These are phyloP conservation scores for Bonnemaisonia californica DNA, from an alignment of 31 red algal species.

Conservation along the genomic window DNA sequence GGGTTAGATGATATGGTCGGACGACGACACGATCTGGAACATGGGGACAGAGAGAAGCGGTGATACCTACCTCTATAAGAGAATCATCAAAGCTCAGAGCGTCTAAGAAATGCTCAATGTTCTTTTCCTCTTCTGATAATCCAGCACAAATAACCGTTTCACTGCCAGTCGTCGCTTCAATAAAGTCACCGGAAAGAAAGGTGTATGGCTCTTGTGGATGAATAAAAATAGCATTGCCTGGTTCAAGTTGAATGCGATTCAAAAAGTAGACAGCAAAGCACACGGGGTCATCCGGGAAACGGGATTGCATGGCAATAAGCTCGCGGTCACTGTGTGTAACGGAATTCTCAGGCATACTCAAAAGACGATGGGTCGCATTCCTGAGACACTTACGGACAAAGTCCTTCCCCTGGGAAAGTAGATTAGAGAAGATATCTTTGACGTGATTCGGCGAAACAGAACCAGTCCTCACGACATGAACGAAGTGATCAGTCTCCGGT, in stretches of 20 bases:
- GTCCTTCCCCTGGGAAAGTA: background rate
- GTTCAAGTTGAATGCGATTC: constrained; percentile 28
- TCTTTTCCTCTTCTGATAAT: constrained; percentile 17
- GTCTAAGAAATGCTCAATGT: constrained; percentile 15
- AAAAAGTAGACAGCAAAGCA: constrained; percentile 65
- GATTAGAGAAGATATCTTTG: constrained; percentile 14
- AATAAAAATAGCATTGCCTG: constrained; percentile 63
- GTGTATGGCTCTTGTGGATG: constrained; percentile 55
- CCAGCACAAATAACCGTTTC: constrained; percentile 36
- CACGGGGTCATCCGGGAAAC: constrained; percentile 50
- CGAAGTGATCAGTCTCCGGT: constrained; percentile 48
- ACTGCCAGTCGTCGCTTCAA: constrained; percentile 48
- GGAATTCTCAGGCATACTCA: constrained; percentile 40
- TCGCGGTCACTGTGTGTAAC: constrained; percentile 40
- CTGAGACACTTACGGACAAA: constrained; percentile 24
- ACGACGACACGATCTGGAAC: too few species aligned
- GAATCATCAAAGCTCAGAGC: constrained; percentile 63
- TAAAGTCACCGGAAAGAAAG: constrained; percentile 42
- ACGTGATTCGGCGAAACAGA: constrained; percentile 21
- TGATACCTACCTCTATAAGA: constrained; percentile 48
- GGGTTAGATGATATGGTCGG: too few species aligned
- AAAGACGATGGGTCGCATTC: constrained; percentile 19
- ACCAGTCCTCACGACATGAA: constrained; percentile 34
- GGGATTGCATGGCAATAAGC: constrained; percentile 37
- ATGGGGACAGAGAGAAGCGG: too few species aligned